Conservation (phyloP, 2,329 filamentous ascomycete genomes). For the Ilyonectria mors-panacis region DNA sequence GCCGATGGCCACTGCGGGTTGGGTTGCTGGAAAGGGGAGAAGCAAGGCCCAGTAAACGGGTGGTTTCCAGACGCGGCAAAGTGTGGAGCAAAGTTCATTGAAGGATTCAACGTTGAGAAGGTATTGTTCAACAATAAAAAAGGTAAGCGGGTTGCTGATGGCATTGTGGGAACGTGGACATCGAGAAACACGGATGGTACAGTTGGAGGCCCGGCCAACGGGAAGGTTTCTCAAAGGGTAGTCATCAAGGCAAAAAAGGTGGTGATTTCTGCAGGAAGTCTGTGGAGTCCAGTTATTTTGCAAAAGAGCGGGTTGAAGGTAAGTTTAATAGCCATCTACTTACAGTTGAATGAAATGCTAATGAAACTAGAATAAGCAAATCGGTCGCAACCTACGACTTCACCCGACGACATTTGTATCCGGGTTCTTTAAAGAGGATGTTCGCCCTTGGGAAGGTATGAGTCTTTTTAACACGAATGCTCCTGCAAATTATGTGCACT, state of each 20-base stretch:
- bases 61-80: constrained; percentile 82
- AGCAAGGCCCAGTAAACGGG: constrained; percentile 80
- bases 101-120: constrained; percentile 78
- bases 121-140: constrained; percentile 73
- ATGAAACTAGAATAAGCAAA: constrained; percentile 18
- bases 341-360: background rate
- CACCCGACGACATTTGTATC: constrained; percentile 16
- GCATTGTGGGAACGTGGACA: constrained; percentile 79
- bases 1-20: constrained; percentile 74
- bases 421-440: constrained; percentile 19
- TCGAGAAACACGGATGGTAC: constrained; percentile 54
- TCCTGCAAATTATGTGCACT: background rate
- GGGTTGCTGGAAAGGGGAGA: constrained; percentile 73
- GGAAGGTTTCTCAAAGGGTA: background rate
- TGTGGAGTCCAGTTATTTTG: constrained; percentile 15
- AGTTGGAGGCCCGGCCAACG: background rate
- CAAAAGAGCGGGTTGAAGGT: constrained; percentile 19
- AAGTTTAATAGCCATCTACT: background rate
- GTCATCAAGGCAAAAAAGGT: constrained; percentile 19
- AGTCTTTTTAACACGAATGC: background rate
- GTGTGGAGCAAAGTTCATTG: constrained; percentile 80
- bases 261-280: constrained; percentile 11
- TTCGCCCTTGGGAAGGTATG: constrained; percentile 22
- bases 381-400: constrained; percentile 19
- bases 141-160: constrained; percentile 69